These are phyloP conservation scores for Aspergillus hortae DNA, from an alignment of 2,329 filamentous ascomycete genomes.

Conservation along the genomic window DNA sequence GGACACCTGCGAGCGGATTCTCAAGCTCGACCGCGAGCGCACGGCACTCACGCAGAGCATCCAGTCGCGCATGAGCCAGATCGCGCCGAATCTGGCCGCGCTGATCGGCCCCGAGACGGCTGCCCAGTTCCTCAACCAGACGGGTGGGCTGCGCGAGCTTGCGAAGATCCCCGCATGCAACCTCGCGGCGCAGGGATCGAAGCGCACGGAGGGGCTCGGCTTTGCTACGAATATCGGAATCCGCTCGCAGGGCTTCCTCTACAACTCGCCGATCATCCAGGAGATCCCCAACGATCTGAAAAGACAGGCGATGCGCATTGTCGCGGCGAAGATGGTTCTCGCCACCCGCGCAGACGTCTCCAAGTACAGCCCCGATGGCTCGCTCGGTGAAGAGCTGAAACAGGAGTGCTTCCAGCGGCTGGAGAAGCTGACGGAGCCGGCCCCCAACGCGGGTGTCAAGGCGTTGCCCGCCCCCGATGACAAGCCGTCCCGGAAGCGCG, in stretches of 20 bases:
- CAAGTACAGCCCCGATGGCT: constrained; percentile 76
- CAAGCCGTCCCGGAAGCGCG: constrained; percentile 88
- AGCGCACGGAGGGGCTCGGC: constrained; percentile 75
- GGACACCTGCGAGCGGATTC: constrained; percentile 78
- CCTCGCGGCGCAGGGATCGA: constrained; percentile 83
- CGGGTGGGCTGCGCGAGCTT: constrained; percentile 81
- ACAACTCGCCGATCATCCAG: constrained; percentile 83
- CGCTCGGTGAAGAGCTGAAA: constrained; percentile 76
- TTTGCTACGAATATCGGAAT: constrained; percentile 91
- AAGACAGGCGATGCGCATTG: constrained; percentile 90
- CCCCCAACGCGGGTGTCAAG: constrained; percentile 80
- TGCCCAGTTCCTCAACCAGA: constrained; percentile 92
- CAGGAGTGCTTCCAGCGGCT: constrained; percentile 79
- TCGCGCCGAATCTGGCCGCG: constrained; percentile 88
- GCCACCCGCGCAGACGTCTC: constrained; percentile 86
- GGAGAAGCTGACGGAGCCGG: constrained; percentile 88
- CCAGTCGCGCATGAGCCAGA: constrained; percentile 92
- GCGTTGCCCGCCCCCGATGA: constrained; percentile 92
- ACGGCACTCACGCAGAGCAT: constrained; percentile 87
- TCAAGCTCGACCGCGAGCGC: constrained; percentile 85
- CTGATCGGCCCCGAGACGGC: constrained; percentile 90
- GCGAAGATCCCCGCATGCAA: constrained; percentile 94
- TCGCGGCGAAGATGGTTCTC: constrained; percentile 89
- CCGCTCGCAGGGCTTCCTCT: constrained; percentile 88
- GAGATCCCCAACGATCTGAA: constrained; percentile 82